Percentiles rank a stretch among this genome's conserved stretches.
Conservation (phyloP, 73 alveolate species). For the Symbiodinium natans region DNA sequence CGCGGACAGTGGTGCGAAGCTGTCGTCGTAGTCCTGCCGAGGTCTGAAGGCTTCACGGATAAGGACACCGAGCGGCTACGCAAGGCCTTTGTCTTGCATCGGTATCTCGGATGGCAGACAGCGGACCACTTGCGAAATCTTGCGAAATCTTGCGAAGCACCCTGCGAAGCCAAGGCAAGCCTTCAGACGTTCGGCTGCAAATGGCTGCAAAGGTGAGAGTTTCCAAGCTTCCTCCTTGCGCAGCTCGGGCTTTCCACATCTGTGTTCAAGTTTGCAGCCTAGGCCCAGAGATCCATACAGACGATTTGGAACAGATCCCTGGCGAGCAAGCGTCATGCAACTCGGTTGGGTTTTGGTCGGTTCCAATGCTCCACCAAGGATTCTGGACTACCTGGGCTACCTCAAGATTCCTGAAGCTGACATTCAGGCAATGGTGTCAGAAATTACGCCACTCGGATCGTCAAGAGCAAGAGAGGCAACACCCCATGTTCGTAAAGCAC, state of each 20-base stretch:
- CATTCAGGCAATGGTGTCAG: conserved; percentile 25
- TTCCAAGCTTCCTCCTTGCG: too few relatives aligned
- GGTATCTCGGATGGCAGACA: neutral
- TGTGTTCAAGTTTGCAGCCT: too few relatives aligned
- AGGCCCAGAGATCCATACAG: conserved; percentile 63
- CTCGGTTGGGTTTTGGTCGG: too few relatives aligned
- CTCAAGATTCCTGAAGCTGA: conserved; percentile 15
- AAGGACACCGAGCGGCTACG: conserved; percentile 48
- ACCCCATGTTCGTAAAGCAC: too few relatives aligned
- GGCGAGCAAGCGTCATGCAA: neutral
- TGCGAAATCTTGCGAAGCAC: neutral
- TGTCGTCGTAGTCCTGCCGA: neutral
- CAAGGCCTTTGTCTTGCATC: conserved; percentile 57
- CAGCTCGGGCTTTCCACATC: too few relatives aligned
- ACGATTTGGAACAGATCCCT: conserved; percentile 46
- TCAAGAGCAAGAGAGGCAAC: neutral
- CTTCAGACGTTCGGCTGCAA: neutral
- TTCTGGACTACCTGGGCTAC: conserved; percentile 63
- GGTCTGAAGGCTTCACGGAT: conserved; percentile 66
- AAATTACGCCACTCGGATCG: conserved; percentile 36
- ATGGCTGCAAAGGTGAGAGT: too few relatives aligned
- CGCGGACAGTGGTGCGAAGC: too few relatives aligned
- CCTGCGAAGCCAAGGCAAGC: neutral
- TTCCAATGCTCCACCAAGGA: neutral
- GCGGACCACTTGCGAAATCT: neutral